Evolutionary conservation across 768 basidiomycete genomes (phyloP), one percentile per base, ranked within the genome.

Genomic region (Psilocybe cubensis): DNA sequence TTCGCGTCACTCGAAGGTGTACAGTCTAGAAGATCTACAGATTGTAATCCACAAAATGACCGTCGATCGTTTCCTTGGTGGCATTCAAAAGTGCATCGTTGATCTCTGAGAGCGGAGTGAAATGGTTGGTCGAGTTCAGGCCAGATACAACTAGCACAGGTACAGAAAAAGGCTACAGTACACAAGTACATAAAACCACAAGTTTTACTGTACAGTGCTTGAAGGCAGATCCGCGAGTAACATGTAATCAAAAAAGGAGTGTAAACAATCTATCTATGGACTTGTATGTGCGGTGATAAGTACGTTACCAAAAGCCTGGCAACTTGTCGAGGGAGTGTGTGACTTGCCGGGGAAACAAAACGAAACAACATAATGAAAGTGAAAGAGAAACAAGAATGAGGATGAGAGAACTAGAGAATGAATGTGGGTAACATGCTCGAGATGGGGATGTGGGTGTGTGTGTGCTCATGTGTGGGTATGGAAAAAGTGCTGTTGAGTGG

Each of bases 381-480:
- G 25, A 31, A 44, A 27, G 31, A 45, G 27, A 2, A 31, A 45
- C 27, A 21, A 49, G 42, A 48, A 52, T 20, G 52, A 28, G 28
- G 5, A n/a, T 2, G 27, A 29, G 42, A 54, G n/a, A 38, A n/a
- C 35, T 38, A 14, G 10, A 23, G 35, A 46, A 28, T 17, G 51
- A 52, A 52, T 46, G 57, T 58, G 57, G 43, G 44, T 42, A 41
- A 40, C 12, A 18, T 52, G 33, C 57, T 52, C 44, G 33, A 48
- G n/a, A 38, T 38, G 35, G 35, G n/a, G n/a, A 29, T 27, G 44
- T 40, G 56, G 43, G 42, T 31, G 18, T 29, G 46, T 31, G 18
- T 51, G 55, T 42, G 42, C 41, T 50, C 41, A 57, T 44, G 41
- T 25, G 20, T 52, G 56, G 48, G 48, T 50, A 57, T 50, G 48